Percentiles rank a stretch among this genome's conserved stretches.
phyloP scores from a whole-genome alignment of 2,329 filamentous ascomycete genomes.

The Aspergillus sp. region DNA sequence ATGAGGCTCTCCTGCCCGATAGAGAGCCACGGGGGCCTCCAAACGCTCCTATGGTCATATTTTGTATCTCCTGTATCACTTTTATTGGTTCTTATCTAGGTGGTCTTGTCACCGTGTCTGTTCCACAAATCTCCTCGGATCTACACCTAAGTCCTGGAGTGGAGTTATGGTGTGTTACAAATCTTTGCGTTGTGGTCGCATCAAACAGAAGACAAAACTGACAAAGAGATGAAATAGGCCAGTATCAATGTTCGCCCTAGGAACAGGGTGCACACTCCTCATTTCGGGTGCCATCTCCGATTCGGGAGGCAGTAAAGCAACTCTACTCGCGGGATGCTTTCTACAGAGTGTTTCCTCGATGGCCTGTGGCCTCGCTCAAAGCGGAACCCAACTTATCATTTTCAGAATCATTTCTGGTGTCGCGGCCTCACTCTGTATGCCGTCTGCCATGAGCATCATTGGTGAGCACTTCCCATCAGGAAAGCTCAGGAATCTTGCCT shows the following conservation, averaged over 20 bases:
- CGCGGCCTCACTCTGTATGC: slow-evolving; percentile 47
- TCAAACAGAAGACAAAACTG: neutral
- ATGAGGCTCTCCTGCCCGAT: neutral
- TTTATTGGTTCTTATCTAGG: slow-evolving; percentile 45
- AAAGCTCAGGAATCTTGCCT: slow-evolving; percentile 50
- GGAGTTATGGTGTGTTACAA: slow-evolving; percentile 1
- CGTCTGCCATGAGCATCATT: slow-evolving; percentile 51
- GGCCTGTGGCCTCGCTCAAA: slow-evolving; percentile 37
- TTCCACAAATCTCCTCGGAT: neutral
- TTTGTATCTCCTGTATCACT: slow-evolving; percentile 46
- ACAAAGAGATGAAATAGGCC: slow-evolving; percentile 28
- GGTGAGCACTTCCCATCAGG: slow-evolving; percentile 47
- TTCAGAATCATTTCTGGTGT: slow-evolving; percentile 51
- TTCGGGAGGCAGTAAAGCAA: slow-evolving; percentile 47
- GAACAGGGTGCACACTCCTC: slow-evolving; percentile 32
- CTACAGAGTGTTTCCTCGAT: slow-evolving; percentile 45
- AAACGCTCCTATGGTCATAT: slow-evolving; percentile 34
- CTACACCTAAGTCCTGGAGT: neutral
- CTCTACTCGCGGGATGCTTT: slow-evolving; percentile 50
- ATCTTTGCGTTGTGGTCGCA: neutral
- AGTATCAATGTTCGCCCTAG: slow-evolving; percentile 45
- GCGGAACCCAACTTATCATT: slow-evolving; percentile 40
- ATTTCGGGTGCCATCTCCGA: slow-evolving; percentile 53
- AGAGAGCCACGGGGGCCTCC: neutral
- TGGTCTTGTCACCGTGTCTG: slow-evolving; percentile 3